Base-by-base conservation (phyloP, 805 yeast species). In the Cyberlindnera veronae region DNA sequence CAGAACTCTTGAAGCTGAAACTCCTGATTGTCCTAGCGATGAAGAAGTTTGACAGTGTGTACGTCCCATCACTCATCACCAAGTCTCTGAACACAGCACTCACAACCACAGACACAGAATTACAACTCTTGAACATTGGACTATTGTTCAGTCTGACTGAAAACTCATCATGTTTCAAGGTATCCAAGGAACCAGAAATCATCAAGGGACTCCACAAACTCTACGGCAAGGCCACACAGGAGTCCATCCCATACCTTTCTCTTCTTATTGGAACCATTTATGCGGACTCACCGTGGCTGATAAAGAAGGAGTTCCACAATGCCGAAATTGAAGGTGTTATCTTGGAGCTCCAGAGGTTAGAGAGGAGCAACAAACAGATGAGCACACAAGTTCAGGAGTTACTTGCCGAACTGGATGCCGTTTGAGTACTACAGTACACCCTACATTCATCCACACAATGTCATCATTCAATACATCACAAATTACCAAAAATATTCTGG, bases 91-190 rank as follows among this genome's bases (percentile, higher is more conserved):
- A 13, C 10, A 18, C 12, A 2, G 32, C 34, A 3, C 13, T 28
- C 4, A 10, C 22, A 7, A 36, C 41, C 2, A n/a, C 14, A 1
- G 28, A 42, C 8, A 37, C 44, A 7, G 50, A 53, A n/a, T 26
- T 49, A 2, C 46, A 48, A 9, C 22, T 53, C 5, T 38, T 55
- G 18, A 40, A 41, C 21, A 32, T 52, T 26, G 62, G 62, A 1
- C 38, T 57, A 1, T 17, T 57, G 12, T 38, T 56, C 10, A 49
- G 49, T 19, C 43, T 57, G 9, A 22, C 45, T 2, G 59, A 54
- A 13, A 41, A 47, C 11, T 22, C 34, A 0, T 11, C 15, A 2
- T 44, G 54, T 19, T 20, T 43, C 3, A 12, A 32, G n/a, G 19
- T n/a, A 9, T 5, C 34, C 0, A 10, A 29, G 1, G 29, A 24